These are phyloP conservation scores for Coix lacrymajobi DNA, from an alignment of 176 grass and related monocot genomes.

Conservation along the genomic window DNA sequence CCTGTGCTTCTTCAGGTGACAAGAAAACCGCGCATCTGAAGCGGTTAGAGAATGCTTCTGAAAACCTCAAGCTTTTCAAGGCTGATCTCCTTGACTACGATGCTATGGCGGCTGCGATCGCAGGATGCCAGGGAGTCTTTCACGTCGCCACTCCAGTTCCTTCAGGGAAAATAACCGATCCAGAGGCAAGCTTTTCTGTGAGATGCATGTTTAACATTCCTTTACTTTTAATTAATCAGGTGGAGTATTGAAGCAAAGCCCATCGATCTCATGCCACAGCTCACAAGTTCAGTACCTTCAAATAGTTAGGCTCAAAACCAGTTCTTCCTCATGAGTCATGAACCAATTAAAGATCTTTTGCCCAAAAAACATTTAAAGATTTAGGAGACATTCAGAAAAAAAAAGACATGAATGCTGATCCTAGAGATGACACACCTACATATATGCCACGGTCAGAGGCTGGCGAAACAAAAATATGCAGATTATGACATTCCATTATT, in stretches of 20 bases:
- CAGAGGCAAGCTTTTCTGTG: slow-evolving; percentile 25
- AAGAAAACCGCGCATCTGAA: slow-evolving; percentile 35
- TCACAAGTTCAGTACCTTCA: background rate
- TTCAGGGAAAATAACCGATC: background rate
- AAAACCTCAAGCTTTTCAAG: slow-evolving; percentile 46
- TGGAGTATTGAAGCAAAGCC: background rate
- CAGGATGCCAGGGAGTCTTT: slow-evolving; percentile 42
- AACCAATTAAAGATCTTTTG: too few relatives aligned
- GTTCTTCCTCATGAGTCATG: too few relatives aligned
- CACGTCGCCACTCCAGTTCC: slow-evolving; percentile 54
- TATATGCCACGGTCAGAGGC: background rate
- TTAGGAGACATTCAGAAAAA: too few relatives aligned
- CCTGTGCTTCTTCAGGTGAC: slow-evolving; percentile 23
- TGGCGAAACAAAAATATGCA: background rate
- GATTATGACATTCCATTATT: background rate
- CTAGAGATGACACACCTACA: background rate
- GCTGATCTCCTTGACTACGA: slow-evolving; percentile 43
- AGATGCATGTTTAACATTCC: background rate
- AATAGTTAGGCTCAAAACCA: too few relatives aligned
- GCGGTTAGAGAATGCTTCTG: slow-evolving; percentile 20
- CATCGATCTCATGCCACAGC: background rate
- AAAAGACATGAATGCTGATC: background rate
- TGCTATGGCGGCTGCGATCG: slow-evolving; percentile 1
- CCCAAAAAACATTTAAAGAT: too few relatives aligned
- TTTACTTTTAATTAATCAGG: background rate